Evolutionary conservation across 1,284 basidiomycete genomes (phyloP).

Genomic region (Trichosporon asahii): DNA sequence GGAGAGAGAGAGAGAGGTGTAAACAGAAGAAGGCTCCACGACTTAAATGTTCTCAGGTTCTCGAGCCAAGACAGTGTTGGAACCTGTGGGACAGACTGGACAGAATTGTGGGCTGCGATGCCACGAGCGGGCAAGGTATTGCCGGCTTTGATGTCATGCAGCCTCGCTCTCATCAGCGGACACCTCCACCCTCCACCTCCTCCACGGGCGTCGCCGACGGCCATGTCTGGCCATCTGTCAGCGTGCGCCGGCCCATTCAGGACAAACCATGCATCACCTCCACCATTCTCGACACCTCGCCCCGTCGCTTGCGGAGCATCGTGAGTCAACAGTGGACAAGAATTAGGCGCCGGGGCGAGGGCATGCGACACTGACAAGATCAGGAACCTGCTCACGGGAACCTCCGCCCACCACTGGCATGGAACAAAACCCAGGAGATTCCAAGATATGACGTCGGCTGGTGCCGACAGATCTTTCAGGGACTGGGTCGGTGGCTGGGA

Average conservation of each 20-base stretch:
- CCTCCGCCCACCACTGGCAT: background rate
- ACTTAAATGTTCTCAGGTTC: too few species aligned
- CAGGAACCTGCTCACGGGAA: background rate
- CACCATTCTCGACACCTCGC: background rate
- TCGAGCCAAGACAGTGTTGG: too few species aligned
- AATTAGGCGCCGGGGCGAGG: too few species aligned
- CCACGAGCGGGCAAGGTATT: background rate
- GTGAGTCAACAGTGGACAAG: background rate
- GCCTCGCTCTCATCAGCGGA: background rate
- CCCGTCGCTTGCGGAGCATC: background rate
- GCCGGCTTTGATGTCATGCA: too few species aligned
- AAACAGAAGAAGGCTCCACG: background rate
- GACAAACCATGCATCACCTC: background rate
- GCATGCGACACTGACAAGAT: too few species aligned
- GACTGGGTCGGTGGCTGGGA: background rate
- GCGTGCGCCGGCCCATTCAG: background rate
- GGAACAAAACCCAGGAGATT: background rate
- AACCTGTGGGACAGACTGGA: background rate
- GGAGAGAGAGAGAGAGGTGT: background rate
- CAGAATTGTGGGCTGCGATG: background rate
- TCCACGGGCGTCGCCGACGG: background rate
- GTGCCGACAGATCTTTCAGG: background rate
- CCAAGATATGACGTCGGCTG: background rate
- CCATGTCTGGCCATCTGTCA: background rate
- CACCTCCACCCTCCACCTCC: background rate